Conservation (phyloP, 331 rosid genomes). For the Stylosanthes scabra region DNA sequence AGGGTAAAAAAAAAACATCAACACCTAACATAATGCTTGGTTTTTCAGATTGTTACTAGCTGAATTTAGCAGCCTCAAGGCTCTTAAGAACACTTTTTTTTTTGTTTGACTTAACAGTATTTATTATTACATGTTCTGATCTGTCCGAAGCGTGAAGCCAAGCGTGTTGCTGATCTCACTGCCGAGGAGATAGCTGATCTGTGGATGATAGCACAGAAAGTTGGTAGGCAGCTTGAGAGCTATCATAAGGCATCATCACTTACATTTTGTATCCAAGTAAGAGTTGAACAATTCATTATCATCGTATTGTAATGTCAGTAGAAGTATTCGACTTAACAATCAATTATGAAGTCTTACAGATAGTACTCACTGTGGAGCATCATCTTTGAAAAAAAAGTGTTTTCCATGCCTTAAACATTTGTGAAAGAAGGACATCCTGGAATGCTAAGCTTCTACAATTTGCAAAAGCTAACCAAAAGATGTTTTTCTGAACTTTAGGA, state of each 20-base stretch:
- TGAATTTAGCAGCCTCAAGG: neutral
- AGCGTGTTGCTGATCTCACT: slow-evolving; percentile 85
- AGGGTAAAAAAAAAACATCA: neutral
- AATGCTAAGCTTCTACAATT: slow-evolving; percentile 20
- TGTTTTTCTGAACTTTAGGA: slow-evolving; percentile 56
- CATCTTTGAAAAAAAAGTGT: neutral
- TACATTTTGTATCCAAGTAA: slow-evolving; percentile 80
- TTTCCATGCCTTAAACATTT: neutral
- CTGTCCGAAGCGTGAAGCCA: slow-evolving; percentile 88
- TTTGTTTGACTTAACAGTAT: slow-evolving; percentile 62
- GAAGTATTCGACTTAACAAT: too few species aligned
- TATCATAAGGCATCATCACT: slow-evolving; percentile 86
- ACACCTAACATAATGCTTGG: neutral
- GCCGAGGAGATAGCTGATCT: slow-evolving; percentile 71
- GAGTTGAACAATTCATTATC: slow-evolving; percentile 15
- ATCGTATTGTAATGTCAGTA: too few species aligned
- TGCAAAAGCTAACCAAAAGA: slow-evolving; percentile 29
- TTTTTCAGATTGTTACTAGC: slow-evolving; percentile 1
- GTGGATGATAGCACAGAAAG: slow-evolving; percentile 82
- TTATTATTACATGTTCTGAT: slow-evolving; percentile 71
- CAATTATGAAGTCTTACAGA: neutral
- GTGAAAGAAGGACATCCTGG: neutral
- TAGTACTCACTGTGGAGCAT: neutral
- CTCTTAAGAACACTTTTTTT: neutral
- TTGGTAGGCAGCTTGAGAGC: slow-evolving; percentile 75